A percentile compares a stretch with the other conserved stretches of the same genome.
These are phyloP conservation scores for Jasminum sambac DNA, from an alignment of 257 asterid species.

Conservation along the genomic window DNA sequence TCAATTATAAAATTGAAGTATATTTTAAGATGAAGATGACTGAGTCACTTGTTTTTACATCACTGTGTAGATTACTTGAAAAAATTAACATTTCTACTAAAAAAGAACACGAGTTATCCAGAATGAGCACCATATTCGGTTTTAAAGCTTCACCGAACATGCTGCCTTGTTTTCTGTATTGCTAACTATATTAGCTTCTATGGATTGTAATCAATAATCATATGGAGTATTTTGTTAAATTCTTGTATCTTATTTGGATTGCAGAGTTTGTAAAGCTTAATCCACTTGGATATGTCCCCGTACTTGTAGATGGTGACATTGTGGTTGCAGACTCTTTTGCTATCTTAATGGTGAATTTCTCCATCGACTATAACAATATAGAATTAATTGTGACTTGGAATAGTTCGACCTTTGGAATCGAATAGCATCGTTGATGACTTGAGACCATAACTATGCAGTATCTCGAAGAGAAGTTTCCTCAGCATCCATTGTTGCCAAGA, in stretches of 20 bases:
- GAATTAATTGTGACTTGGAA: neutral
- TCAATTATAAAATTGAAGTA: too few species aligned
- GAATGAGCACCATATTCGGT: too few species aligned
- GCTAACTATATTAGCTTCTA: neutral
- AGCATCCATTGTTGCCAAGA: slow-evolving; percentile 73
- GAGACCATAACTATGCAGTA: slow-evolving; percentile 44
- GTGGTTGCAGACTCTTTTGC: slow-evolving; percentile 79
- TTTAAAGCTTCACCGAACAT: too few species aligned
- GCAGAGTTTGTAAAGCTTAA: slow-evolving; percentile 84
- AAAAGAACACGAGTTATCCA: too few species aligned
- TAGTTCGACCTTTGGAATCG: neutral
- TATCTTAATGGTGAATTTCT: slow-evolving; percentile 67
- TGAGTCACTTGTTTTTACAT: too few species aligned
- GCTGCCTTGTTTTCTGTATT: neutral
- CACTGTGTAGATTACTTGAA: too few species aligned
- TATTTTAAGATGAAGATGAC: too few species aligned
- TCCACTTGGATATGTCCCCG: slow-evolving; percentile 78
- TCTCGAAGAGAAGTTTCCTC: slow-evolving; percentile 90
- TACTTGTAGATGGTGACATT: slow-evolving; percentile 71
- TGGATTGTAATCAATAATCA: slow-evolving; percentile 3
- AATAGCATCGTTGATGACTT: neutral
- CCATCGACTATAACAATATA: neutral
- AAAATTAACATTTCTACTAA: too few species aligned
- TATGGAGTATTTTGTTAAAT: neutral
- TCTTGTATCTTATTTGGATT: slow-evolving; percentile 22